These are phyloP conservation scores for Tephrocybe sp. DNA, from an alignment of 768 basidiomycete genomes.

Conservation along the genomic window DNA sequence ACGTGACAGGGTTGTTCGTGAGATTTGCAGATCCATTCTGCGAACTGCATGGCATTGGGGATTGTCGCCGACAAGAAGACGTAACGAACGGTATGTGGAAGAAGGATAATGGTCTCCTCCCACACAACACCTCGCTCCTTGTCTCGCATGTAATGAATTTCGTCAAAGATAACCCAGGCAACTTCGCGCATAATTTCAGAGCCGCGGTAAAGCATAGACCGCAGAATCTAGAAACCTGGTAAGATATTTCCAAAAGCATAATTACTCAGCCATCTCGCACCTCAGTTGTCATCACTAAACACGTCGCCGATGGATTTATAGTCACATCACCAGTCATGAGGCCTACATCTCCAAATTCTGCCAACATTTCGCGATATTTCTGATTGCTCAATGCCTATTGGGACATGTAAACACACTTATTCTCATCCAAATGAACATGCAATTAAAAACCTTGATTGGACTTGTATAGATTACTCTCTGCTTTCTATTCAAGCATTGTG, in stretches of 20 bases:
- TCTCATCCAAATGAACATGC: slow-evolving; percentile 11
- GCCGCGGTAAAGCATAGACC: slow-evolving; percentile 98
- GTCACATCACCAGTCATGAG: slow-evolving; percentile 99
- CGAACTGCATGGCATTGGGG: slow-evolving; percentile 99
- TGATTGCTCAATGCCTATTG: slow-evolving; percentile 94
- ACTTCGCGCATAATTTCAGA: slow-evolving; percentile 99
- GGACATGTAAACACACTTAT: slow-evolving; percentile 15
- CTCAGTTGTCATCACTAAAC: slow-evolving; percentile 99
- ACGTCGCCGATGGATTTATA: slow-evolving; percentile 95
- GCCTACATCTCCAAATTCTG: slow-evolving; percentile 96
- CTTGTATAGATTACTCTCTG: slow-evolving; percentile 98
- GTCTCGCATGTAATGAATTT: slow-evolving; percentile 99
- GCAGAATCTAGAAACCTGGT: slow-evolving; percentile 68
- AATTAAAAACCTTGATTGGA: slow-evolving; percentile 89
- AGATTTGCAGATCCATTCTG: slow-evolving; percentile 97
- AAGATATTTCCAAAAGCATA: not conserved
- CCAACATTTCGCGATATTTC: slow-evolving; percentile 97
- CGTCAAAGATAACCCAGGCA: slow-evolving; percentile 99
- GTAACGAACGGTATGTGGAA: slow-evolving; percentile 94
- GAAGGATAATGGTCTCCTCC: slow-evolving; percentile 98
- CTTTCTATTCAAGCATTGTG: slow-evolving; percentile 89
- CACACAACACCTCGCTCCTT: slow-evolving; percentile 99
- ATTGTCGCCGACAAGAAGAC: slow-evolving; percentile 99
- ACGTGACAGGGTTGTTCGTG: slow-evolving; percentile 99
- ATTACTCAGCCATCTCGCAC: slow-evolving; percentile 37